Base-by-base conservation (phyloP, 768 basidiomycete species). In the Gloeophyllum trabeum region DNA sequence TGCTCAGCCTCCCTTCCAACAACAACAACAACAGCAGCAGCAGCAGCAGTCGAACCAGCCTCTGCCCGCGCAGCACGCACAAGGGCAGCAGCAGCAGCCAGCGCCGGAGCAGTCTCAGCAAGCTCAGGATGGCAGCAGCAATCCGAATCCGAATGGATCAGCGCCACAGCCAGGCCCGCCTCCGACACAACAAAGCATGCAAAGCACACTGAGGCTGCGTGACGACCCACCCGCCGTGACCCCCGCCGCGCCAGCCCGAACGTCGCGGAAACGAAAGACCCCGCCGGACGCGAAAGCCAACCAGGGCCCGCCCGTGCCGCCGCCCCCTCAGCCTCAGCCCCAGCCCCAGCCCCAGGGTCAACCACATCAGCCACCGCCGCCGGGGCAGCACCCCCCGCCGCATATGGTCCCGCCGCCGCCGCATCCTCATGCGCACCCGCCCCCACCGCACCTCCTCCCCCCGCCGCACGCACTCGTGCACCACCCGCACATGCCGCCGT, bases 231-330 rank as follows among this genome's bases (percentile, higher is more conserved):
- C 60, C 39, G 39, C 55, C 35, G 57, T 59, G 40, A 55, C 58
- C 41, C 51, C 52, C 44, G 65, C 69, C 30, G 58, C 70, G 12
- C n/a, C n/a, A n/a, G 45, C 66, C 38, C 69, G 75, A 36, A 45
- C 62, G 7, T 54, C 66, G 24, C 70, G 81, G 44, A 87, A 87
- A 56, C 75, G 84, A 51, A 87, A 87, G 59, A 54, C 81, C 0
- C 80, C 81, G 5, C 71, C 81, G 2, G 54, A 64, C 16, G 49
- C 64, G 12, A 22, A 53, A 13, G 39, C 48, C n/a, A 43, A 35
- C 2, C 48, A 47, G 4, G 46, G 43, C 1, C 49, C 40, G 2
- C 48, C 44, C 1, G 50, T 43, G 35, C 46, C 58, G 5, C 43
- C 48, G 3, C 34, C 4, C 18, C 39, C 35, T 19, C 50, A 26